phyloP scores from a whole-genome alignment of 2,329 filamentous ascomycete species.

The Shiraia bambusicola region DNA sequence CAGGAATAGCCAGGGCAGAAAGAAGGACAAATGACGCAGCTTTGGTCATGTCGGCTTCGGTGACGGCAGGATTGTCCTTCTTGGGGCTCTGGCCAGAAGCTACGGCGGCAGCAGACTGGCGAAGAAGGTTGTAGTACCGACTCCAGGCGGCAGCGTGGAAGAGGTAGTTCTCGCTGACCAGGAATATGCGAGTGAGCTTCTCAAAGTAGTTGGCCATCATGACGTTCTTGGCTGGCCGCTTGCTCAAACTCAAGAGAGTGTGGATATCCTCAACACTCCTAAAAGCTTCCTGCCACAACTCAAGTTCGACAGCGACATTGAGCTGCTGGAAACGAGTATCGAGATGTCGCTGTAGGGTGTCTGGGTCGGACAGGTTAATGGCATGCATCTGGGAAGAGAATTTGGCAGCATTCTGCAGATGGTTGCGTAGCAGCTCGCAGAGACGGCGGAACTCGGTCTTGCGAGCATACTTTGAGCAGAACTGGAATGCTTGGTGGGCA shows the following conservation, averaged over 20 bases:
- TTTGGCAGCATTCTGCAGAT: constrained; percentile 98
- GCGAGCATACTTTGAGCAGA: constrained; percentile 95
- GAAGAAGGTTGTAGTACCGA: constrained; percentile 93
- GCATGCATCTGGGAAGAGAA: constrained; percentile 99
- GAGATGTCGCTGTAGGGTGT: constrained; percentile 94
- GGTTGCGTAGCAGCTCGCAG: constrained; percentile 96
- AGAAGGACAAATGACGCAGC: constrained; percentile 94
- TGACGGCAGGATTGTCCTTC: constrained; percentile 87
- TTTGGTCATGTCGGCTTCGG: constrained; percentile 88
- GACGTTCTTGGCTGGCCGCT: constrained; percentile 95
- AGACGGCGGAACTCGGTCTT: constrained; percentile 99
- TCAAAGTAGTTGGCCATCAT: constrained; percentile 99
- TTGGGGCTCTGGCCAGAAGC: constrained; percentile 86
- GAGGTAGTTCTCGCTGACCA: constrained; percentile 98
- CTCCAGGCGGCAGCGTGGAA: constrained; percentile 99
- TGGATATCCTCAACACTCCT: constrained; percentile 98
- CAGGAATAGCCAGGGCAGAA: constrained; percentile 93
- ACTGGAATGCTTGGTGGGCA: constrained; percentile 96
- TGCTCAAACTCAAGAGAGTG: constrained; percentile 94
- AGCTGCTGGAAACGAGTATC: constrained; percentile 98
- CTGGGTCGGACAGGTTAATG: constrained; percentile 96
- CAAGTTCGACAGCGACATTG: constrained; percentile 95
- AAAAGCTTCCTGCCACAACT: constrained; percentile 99
- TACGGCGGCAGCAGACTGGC: constrained; percentile 81
- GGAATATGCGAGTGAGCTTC: constrained; percentile 97